Percentiles rank a stretch among this genome's conserved stretches.
Conservation (phyloP, 1,139 yeast genomes). For the Hansenula lynferdii region DNA sequence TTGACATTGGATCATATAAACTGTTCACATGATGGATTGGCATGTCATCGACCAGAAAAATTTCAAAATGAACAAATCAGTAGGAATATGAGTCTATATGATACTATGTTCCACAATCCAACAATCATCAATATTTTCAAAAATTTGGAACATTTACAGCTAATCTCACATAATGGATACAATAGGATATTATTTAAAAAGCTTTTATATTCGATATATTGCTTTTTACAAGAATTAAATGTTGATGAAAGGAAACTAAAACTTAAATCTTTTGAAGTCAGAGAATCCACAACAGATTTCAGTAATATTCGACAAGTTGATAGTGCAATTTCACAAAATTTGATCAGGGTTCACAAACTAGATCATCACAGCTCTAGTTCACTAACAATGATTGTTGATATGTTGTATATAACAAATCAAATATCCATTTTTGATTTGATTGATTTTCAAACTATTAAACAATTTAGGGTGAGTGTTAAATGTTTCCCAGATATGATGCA, state of each 20-base stretch:
- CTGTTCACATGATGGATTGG: not conserved
- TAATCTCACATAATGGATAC: conserved; percentile 7
- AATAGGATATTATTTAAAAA: conserved; percentile 6
- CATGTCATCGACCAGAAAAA: not conserved
- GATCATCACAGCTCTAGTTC: not conserved
- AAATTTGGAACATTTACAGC: conserved; percentile 1
- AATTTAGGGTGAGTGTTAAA: not conserved
- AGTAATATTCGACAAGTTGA: not conserved
- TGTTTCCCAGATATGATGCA: not conserved
- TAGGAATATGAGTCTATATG: conserved; percentile 3
- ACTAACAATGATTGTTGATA: not conserved
- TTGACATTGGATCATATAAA: conserved; percentile 5
- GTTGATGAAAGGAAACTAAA: not conserved
- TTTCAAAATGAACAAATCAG: not conserved
- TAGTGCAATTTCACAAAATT: not conserved
- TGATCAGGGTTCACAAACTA: not conserved
- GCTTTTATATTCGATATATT: conserved; percentile 3
- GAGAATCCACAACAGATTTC: not conserved
- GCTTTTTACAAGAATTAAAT: not conserved
- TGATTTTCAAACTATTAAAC: not conserved
- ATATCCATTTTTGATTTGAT: not conserved
- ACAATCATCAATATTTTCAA: conserved; percentile 1
- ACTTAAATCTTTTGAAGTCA: not conserved
- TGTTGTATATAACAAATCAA: not conserved
- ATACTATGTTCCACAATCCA: conserved; percentile 3